Evolutionary conservation across 495 filamentous ascomycete species (phyloP).

Genomic region (Lichenothelia convexa): DNA sequence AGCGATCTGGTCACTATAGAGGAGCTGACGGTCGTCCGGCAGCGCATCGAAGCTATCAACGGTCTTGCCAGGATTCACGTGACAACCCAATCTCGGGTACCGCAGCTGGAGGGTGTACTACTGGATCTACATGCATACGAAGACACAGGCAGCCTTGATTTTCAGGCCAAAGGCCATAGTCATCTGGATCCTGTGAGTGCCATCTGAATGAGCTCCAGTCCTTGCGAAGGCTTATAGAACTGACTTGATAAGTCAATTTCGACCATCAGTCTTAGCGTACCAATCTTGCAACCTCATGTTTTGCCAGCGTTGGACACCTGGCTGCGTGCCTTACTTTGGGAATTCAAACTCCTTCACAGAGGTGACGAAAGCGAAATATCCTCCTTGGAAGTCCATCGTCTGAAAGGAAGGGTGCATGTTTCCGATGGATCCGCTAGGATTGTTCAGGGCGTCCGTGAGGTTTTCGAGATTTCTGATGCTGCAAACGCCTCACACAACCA

Average conservation of each 20-base stretch:
- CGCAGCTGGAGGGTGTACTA: constrained; percentile 64
- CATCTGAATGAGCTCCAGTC: background rate
- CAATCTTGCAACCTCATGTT: constrained; percentile 32
- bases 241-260: constrained; percentile 50
- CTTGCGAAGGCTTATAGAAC: background rate
- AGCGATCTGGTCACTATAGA: constrained; percentile 59
- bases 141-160: constrained; percentile 37
- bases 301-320: constrained; percentile 54
- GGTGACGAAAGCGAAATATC: constrained; percentile 3
- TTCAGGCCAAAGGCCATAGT: constrained; percentile 38
- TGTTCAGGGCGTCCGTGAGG: constrained; percentile 78
- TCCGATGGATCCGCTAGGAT: constrained; percentile 47
- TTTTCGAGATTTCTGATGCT: constrained; percentile 75
- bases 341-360: constrained; percentile 38
- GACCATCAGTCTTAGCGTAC: constrained; percentile 52
- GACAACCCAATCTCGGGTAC: constrained; percentile 61
- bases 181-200: constrained; percentile 61
- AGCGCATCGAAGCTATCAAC: constrained; percentile 67
- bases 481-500: constrained; percentile 7
- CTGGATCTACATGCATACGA: constrained; percentile 91
- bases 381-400: constrained; percentile 58
- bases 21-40: constrained; percentile 44
- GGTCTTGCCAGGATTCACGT: constrained; percentile 69
- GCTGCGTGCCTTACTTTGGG: constrained; percentile 75
- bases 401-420: constrained; percentile 58